These are phyloP conservation scores for Fusarium anguioides DNA, from an alignment of 2,329 filamentous ascomycete species.

Conservation along the genomic window DNA sequence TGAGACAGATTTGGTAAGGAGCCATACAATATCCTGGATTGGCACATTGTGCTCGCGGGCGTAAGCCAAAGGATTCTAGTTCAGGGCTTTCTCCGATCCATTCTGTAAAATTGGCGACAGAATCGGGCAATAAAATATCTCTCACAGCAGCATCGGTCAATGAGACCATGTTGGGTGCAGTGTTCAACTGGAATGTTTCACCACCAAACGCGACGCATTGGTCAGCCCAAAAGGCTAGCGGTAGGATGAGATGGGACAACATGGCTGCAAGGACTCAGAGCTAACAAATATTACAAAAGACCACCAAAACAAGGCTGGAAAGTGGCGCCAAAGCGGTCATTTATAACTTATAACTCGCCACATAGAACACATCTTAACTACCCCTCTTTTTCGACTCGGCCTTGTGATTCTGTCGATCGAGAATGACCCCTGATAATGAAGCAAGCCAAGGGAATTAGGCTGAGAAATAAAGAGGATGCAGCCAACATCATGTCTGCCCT, in stretches of 20 bases:
- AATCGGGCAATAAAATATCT: not conserved
- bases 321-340: not conserved
- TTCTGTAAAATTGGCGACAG: not conserved
- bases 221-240: not conserved
- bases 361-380: not conserved
- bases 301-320: not conserved
- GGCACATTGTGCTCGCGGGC: not conserved
- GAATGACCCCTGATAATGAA: not conserved
- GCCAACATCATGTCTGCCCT: not conserved
- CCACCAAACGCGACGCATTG: not conserved
- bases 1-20: rapidly evolving
- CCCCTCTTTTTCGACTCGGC: constrained; percentile 3
- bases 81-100: not conserved
- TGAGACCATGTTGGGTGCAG: not conserved
- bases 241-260: rapidly evolving
- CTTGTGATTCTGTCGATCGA: not conserved
- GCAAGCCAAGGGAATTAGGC: not conserved
- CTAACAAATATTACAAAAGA: too few species aligned
- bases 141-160: not conserved
- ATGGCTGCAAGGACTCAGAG: not conserved
- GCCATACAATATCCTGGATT: not conserved
- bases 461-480: not conserved
- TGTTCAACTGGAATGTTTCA: not conserved
- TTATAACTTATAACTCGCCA: not conserved
- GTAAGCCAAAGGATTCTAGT: not conserved